These are phyloP conservation scores for Rachicladosporium sp. DNA, from an alignment of 2,329 filamentous ascomycete species.

Conservation along the genomic window DNA sequence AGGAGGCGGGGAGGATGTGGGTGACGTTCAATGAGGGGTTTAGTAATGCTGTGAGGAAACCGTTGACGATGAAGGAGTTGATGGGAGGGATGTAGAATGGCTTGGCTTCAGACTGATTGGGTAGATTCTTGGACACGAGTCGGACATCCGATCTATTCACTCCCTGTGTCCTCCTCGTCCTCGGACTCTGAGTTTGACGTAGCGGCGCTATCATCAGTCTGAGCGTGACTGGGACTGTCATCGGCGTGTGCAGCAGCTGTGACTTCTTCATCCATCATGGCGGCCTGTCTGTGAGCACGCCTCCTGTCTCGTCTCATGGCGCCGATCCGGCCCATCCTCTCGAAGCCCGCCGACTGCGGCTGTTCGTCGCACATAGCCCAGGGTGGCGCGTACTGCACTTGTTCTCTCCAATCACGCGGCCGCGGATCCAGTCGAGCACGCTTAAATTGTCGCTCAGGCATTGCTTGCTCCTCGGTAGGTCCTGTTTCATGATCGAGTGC, in stretches of 20 bases:
- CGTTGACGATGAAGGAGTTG: slow-evolving; percentile 69
- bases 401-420: slow-evolving; percentile 33
- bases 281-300: background rate
- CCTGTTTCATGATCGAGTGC: slow-evolving; percentile 26
- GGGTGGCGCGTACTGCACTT: slow-evolving; percentile 32
- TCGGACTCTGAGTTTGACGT: no score
- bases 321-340: slow-evolving; percentile 8
- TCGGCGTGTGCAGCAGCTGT: no score
- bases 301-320: slow-evolving; percentile 2
- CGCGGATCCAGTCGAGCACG: slow-evolving; percentile 19
- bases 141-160: no score
- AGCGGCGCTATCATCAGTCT: no score
- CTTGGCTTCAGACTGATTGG: no score
- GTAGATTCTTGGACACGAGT: no score
- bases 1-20: slow-evolving; percentile 52
- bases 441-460: slow-evolving; percentile 3
- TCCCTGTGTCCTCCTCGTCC: no score
- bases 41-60: slow-evolving; percentile 85
- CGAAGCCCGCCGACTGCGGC: slow-evolving; percentile 6
- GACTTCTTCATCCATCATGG: no score
- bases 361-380: slow-evolving; percentile 31
- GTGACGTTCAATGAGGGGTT: slow-evolving; percentile 81
- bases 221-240: no score
- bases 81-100: slow-evolving; percentile 46
- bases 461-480: slow-evolving; percentile 20